Evolutionary conservation across 2,329 filamentous ascomycete species (phyloP).

Genomic region (Simplicillium aogashimaense): DNA sequence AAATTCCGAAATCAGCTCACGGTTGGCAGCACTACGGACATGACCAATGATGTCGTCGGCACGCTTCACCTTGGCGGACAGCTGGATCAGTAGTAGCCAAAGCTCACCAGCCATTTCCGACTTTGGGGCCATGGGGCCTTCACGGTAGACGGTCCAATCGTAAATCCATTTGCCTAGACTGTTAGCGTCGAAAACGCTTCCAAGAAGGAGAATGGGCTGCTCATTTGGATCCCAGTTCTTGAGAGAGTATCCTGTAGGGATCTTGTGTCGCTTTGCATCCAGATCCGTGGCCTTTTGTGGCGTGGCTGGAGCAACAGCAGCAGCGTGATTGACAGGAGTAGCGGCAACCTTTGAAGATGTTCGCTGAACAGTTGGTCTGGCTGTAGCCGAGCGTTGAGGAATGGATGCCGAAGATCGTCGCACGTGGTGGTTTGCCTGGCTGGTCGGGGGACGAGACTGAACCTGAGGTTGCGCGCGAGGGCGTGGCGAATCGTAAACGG

Average conservation of each 20-base stretch:
- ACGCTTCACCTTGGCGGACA: conserved; percentile 88
- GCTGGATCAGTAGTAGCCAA: conserved; percentile 89
- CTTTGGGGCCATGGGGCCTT: conserved; percentile 73
- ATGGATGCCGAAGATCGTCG: conserved; percentile 39
- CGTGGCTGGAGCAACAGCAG: conserved; percentile 16
- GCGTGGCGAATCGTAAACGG: conserved; percentile 4
- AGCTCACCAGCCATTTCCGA: conserved; percentile 88
- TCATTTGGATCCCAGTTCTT: conserved; percentile 98
- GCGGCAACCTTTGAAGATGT: conserved; percentile 24
- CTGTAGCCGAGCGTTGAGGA: conserved; percentile 43
- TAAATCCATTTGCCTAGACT: conserved; percentile 99
- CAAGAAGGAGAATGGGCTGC: conserved; percentile 85
- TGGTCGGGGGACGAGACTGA: conserved; percentile 26
- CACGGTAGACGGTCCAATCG: conserved; percentile 94
- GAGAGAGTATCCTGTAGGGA: conserved; percentile 82
- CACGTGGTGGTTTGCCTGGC: conserved; percentile 25
- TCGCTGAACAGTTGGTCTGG: conserved; percentile 32
- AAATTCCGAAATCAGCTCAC: conserved; percentile 81
- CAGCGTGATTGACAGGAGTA: conserved; percentile 14
- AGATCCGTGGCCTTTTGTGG: conserved; percentile 43
- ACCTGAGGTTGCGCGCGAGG: conserved; percentile 28
- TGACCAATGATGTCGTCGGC: conserved; percentile 67
- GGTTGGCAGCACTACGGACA: conserved; percentile 63
- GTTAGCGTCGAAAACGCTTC: conserved; percentile 95
- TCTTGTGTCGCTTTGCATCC: conserved; percentile 56